A percentile compares a stretch with the other conserved stretches of the same genome.
These are phyloP conservation scores for Coemansia reversa DNA, from an alignment of 192 early-diverging fungal genomes.

Conservation along the genomic window DNA sequence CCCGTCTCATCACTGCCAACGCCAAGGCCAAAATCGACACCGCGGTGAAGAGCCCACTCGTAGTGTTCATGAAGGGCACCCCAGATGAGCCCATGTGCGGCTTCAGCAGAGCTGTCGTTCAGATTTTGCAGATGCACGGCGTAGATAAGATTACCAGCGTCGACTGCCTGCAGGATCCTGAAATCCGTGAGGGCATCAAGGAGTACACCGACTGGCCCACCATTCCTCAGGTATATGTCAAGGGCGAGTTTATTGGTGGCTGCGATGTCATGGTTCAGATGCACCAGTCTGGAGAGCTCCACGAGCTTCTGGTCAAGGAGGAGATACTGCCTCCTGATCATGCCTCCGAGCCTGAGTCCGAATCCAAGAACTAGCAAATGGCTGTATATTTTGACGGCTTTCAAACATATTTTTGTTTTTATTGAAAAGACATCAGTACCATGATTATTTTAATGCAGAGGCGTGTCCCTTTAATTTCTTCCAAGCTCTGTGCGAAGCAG, in stretches of 20 bases:
- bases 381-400: not conserved
- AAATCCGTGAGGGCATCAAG: slow-evolving; percentile 90
- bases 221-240: slow-evolving; percentile 93
- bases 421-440: not conserved
- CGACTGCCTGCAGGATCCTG: slow-evolving; percentile 81
- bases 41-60: slow-evolving; percentile 62
- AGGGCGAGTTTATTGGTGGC: slow-evolving; percentile 95
- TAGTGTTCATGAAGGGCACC: slow-evolving; percentile 96
- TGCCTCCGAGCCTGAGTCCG: slow-evolving; percentile 19
- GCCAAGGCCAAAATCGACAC: slow-evolving; percentile 34
- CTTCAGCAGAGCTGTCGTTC: slow-evolving; percentile 90
- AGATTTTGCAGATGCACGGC: slow-evolving; percentile 78
- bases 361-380: slow-evolving; percentile 18
- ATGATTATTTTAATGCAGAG: not conserved
- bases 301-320: slow-evolving; percentile 74
- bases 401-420: not conserved
- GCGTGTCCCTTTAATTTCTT: not conserved
- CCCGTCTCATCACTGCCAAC: slow-evolving; percentile 36
- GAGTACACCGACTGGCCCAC: slow-evolving; percentile 95
- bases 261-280: slow-evolving; percentile 90
- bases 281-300: slow-evolving; percentile 86
- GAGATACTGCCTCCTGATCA: slow-evolving; percentile 55
- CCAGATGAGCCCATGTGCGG: slow-evolving; percentile 92
- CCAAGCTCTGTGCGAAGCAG: slow-evolving; percentile 8
- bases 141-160: slow-evolving; percentile 79